phyloP scores from a whole-genome alignment of 1,139 yeast species.

The Candida sp. region DNA sequence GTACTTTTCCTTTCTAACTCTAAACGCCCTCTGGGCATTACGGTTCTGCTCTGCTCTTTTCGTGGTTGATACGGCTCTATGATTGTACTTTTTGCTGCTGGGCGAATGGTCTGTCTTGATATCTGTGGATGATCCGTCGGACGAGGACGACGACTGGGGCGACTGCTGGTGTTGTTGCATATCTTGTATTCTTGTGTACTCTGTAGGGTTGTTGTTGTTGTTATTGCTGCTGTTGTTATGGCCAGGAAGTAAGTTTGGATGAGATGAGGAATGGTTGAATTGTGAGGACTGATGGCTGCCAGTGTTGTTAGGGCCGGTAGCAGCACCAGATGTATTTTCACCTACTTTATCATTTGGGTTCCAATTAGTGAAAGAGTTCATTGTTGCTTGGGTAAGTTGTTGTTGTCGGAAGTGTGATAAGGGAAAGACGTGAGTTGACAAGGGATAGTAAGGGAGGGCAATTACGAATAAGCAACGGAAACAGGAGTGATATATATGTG shows the following conservation, averaged over 20 bases:
- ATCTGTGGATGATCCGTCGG: neutral
- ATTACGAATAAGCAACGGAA: too few relatives aligned
- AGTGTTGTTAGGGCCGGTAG: too few relatives aligned
- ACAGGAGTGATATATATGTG: too few relatives aligned
- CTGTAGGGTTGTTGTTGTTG: neutral
- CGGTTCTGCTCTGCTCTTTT: conserved; percentile 91
- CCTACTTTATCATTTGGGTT: conserved; percentile 3
- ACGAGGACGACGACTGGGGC: neutral
- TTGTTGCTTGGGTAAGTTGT: neutral
- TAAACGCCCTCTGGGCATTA: conserved; percentile 86
- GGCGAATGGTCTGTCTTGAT: neutral
- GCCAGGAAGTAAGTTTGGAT: neutral
- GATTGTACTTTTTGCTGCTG: conserved; percentile 12
- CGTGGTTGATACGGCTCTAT: conserved; percentile 58
- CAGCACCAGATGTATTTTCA: neutral
- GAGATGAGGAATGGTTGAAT: neutral
- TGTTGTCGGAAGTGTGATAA: neutral
- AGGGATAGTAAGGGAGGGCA: too few relatives aligned
- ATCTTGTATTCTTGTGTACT: neutral
- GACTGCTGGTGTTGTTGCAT: neutral
- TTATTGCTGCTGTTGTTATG: conserved; percentile 5
- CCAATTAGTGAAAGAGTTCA: conserved; percentile 9
- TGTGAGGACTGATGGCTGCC: neutral
- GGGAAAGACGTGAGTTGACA: neutral
- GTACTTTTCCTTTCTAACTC: conserved; percentile 79